A percentile compares a stretch with the other conserved stretches of the same genome.
Conservation (phyloP, 2,329 filamentous ascomycete species). For the Rhynchosporium graminicola region DNA sequence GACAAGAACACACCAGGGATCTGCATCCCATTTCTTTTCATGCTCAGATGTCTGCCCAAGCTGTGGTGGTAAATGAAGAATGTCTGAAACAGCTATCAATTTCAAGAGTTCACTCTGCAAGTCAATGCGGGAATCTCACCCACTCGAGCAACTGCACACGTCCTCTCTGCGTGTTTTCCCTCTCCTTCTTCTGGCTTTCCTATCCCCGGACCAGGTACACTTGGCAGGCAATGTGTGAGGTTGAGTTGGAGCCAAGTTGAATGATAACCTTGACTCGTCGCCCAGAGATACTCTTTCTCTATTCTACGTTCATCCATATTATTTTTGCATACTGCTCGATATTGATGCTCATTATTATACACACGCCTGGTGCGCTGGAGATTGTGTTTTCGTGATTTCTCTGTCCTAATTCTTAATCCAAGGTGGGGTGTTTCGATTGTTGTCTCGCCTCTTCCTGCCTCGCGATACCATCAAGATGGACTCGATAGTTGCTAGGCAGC, state of each 20-base stretch:
- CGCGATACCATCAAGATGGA: constrained; percentile 21
- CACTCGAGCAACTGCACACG: background rate
- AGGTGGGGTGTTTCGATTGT: background rate
- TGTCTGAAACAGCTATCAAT: background rate
- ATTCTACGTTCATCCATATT: constrained; percentile 1
- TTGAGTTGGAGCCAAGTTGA: constrained; percentile 13
- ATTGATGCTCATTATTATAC: background rate
- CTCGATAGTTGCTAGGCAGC: constrained; percentile 24
- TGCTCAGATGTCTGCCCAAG: background rate
- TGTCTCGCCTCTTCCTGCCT: background rate
- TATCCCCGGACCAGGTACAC: background rate
- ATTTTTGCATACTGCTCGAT: background rate
- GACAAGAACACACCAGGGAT: background rate
- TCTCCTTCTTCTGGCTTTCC: constrained; percentile 18
- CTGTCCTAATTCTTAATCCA: constrained; percentile 1
- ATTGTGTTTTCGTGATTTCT: background rate
- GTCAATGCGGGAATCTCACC: background rate
- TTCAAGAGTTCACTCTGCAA: background rate
- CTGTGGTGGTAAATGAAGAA: background rate
- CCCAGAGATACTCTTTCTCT: background rate
- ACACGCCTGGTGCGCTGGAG: constrained; percentile 3
- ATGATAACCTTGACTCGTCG: constrained; percentile 9
- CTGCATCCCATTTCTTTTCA: background rate
- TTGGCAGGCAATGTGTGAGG: constrained; percentile 11
- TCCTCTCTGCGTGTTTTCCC: constrained; percentile 20